Percentiles rank a stretch among this genome's conserved stretches.
phyloP scores from a whole-genome alignment of 2,329 filamentous ascomycete species.

The Talaromyces sp. region DNA sequence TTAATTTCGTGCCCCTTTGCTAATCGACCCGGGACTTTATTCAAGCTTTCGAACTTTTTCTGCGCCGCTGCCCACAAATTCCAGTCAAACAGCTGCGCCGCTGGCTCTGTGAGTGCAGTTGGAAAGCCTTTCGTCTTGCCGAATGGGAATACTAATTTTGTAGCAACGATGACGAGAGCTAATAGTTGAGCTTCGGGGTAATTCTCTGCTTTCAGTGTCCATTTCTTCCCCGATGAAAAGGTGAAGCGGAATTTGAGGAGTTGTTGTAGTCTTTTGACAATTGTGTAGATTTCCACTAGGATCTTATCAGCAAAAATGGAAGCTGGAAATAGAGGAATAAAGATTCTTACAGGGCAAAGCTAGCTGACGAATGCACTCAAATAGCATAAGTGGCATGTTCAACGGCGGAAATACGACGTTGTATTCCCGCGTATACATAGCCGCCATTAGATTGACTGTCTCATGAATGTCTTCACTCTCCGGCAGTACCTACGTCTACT shows the following conservation, averaged over 20 bases:
- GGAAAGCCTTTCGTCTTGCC: slow-evolving; percentile 53
- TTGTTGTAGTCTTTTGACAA: slow-evolving; percentile 53
- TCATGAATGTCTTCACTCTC: slow-evolving; percentile 58
- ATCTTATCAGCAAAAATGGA: not conserved
- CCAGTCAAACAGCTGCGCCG: slow-evolving; percentile 66
- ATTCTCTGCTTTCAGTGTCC: slow-evolving; percentile 43
- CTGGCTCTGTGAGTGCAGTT: slow-evolving; percentile 50
- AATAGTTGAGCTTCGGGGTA: slow-evolving; percentile 73
- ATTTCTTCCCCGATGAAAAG: slow-evolving; percentile 36
- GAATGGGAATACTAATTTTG: slow-evolving; percentile 76
- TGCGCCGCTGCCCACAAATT: slow-evolving; percentile 57
- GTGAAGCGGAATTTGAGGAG: slow-evolving; percentile 56
- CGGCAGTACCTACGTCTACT: slow-evolving; percentile 16
- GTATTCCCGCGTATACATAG: slow-evolving; percentile 63
- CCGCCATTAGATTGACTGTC: slow-evolving; percentile 56
- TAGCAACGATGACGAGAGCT: slow-evolving; percentile 65
- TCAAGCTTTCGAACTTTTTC: slow-evolving; percentile 32
- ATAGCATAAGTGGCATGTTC: slow-evolving; percentile 63
- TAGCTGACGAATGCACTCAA: slow-evolving; percentile 65
- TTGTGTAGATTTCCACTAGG: slow-evolving; percentile 41
- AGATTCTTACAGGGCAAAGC: slow-evolving; percentile 62
- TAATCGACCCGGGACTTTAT: slow-evolving; percentile 29
- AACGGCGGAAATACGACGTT: slow-evolving; percentile 66
- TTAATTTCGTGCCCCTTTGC: slow-evolving; percentile 47
- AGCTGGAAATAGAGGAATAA: slow-evolving; percentile 2